These are phyloP conservation scores for Tricholoma sp. DNA, from an alignment of 768 basidiomycete genomes.

Conservation along the genomic window DNA sequence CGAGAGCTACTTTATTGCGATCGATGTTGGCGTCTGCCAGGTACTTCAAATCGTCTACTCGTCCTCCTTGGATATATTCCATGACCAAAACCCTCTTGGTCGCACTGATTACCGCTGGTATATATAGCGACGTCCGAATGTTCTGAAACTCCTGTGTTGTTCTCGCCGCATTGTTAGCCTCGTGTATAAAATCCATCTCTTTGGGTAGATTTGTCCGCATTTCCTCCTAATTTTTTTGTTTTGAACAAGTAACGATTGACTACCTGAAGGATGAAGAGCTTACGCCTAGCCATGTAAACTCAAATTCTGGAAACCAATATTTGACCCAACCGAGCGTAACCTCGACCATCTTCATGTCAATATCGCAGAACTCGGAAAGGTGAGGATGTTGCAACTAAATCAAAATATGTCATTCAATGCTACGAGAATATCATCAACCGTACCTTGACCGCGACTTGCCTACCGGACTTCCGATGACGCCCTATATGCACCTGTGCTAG, in stretches of 20 bases:
- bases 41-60: conserved; percentile 85
- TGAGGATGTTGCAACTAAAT: conserved; percentile 84
- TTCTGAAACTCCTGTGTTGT: conserved; percentile 65
- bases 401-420: conserved; percentile 1
- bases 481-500: conserved; percentile 94
- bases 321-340: conserved; percentile 84
- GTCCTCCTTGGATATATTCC: conserved; percentile 89
- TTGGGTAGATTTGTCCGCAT: conserved; percentile 90
- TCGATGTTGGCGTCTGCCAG: conserved; percentile 81
- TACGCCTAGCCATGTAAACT: conserved; percentile 86
- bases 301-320: conserved; percentile 92
- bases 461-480: conserved; percentile 61
- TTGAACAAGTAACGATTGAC: conserved; percentile 27
- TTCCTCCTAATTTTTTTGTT: conserved; percentile 67
- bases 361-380: conserved; percentile 83
- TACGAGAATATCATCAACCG: conserved; percentile 11
- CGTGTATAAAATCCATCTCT: conserved; percentile 93
- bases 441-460: conserved; percentile 83
- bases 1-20: conserved; percentile 88
- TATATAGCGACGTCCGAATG: conserved; percentile 76
- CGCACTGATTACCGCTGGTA: conserved; percentile 77
- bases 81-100: conserved; percentile 85
- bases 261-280: conserved; percentile 15
- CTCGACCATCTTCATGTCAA: conserved; percentile 87
- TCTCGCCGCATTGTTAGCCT: conserved; percentile 80